Percentiles rank a stretch among this genome's conserved stretches.
These are phyloP conservation scores for Hygrocybe punicea DNA, from an alignment of 768 basidiomycete genomes.

Conservation along the genomic window DNA sequence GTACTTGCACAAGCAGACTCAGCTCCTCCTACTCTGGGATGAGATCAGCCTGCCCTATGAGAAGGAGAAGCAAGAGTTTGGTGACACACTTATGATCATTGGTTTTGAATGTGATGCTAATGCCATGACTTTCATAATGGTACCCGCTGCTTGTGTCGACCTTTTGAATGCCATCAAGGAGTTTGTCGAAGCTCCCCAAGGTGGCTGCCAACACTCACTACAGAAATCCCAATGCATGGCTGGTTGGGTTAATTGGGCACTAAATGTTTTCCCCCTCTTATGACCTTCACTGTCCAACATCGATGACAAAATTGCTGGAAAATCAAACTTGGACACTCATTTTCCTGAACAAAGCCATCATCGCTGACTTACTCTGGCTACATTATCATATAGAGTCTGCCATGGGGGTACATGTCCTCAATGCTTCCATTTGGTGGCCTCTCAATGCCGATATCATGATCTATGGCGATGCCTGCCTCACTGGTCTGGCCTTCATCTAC, in stretches of 20 bases:
- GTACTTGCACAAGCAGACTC: conserved; percentile 31
- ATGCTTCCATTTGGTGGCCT: conserved; percentile 16
- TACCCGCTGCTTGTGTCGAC: not conserved
- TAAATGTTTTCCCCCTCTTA: conserved; percentile 36
- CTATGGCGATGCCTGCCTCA: conserved; percentile 22
- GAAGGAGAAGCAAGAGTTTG: conserved; percentile 38
- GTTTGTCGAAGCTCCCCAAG: not conserved
- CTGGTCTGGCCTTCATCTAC: conserved; percentile 20
- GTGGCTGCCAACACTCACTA: conserved; percentile 11
- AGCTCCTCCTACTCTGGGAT: conserved; percentile 41
- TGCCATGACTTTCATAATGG: conserved; percentile 27
- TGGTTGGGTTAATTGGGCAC: conserved; percentile 40
- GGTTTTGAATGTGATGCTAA: conserved; percentile 39
- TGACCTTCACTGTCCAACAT: conserved; percentile 25
- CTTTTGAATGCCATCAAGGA: conserved; percentile 8
- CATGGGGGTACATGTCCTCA: conserved; percentile 22
- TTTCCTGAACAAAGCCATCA: conserved; percentile 24
- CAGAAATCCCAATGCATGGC: conserved; percentile 30
- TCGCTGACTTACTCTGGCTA: conserved; percentile 31
- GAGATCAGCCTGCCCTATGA: conserved; percentile 39
- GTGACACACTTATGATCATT: conserved; percentile 32
- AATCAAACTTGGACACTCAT: conserved; percentile 14
- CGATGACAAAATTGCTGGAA: conserved; percentile 33
- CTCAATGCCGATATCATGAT: conserved; percentile 10
- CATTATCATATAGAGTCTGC: conserved; percentile 15